phyloP scores from a whole-genome alignment of 768 basidiomycete species.

The Cystobasidium tubakii region DNA sequence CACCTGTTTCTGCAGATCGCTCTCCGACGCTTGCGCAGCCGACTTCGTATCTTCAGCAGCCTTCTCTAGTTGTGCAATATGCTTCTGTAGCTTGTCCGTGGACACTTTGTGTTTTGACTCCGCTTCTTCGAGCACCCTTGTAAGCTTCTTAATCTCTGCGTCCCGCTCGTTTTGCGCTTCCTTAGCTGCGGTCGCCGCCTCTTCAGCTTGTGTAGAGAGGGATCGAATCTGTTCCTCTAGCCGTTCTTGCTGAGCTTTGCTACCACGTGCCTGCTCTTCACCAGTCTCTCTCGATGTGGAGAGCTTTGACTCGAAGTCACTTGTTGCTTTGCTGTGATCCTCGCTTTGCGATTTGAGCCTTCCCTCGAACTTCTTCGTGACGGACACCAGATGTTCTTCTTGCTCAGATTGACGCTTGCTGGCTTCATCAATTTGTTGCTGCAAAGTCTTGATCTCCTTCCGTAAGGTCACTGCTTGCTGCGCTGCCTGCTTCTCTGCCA shows the following conservation, averaged over 20 bases:
- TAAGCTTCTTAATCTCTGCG: neutral
- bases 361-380: neutral
- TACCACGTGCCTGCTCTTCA: neutral
- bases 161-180: neutral
- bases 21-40: constrained; percentile 4
- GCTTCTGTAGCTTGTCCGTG: constrained; percentile 2
- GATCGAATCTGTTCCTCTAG: neutral
- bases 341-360: neutral
- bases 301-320: neutral
- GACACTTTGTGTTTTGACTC: neutral
- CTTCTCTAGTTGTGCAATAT: constrained; percentile 7
- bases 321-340: neutral
- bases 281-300: neutral
- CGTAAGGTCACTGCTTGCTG: neutral
- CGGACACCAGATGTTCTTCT: neutral
- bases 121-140: neutral
- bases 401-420: neutral
- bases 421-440: neutral
- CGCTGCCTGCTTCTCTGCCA: neutral
- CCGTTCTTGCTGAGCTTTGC: neutral
- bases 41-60: neutral
- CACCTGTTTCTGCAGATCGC: neutral
- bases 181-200: neutral
- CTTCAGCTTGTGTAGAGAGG: neutral
- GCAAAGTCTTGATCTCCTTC: neutral